Conservation (phyloP, 2,329 filamentous ascomycete species). For the Trichoderma asperellum region DNA sequence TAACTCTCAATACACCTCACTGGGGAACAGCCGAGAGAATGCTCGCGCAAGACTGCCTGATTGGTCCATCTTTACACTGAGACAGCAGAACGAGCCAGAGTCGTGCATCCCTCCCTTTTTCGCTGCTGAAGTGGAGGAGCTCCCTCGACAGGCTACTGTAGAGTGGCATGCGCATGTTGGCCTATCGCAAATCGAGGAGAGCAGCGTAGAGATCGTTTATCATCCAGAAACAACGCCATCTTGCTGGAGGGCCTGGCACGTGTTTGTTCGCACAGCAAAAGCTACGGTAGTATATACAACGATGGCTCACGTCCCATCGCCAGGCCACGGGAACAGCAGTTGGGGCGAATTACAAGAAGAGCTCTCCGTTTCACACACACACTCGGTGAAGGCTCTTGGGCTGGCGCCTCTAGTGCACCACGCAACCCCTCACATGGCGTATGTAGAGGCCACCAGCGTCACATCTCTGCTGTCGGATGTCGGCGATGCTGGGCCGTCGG, state of each 20-base stretch:
- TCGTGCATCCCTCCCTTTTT: conserved; percentile 67
- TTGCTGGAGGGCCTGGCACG: conserved; percentile 41
- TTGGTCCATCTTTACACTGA: conserved; percentile 50
- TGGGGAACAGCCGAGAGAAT: conserved; percentile 39
- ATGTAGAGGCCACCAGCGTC: conserved; percentile 37
- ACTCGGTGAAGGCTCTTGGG: conserved; percentile 35
- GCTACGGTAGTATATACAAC: conserved; percentile 40
- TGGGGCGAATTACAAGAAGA: conserved; percentile 30
- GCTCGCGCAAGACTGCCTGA: conserved; percentile 50
- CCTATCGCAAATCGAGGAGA: conserved; percentile 44
- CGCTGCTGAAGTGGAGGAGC: conserved; percentile 72
- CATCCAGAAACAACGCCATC: conserved; percentile 29
- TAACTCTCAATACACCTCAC: conserved; percentile 53
- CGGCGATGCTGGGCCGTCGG: neutral
- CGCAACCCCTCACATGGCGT: conserved; percentile 40
- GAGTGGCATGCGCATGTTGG: conserved; percentile 83
- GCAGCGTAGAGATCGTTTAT: conserved; percentile 36
- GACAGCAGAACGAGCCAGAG: conserved; percentile 43
- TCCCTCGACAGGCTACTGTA: conserved; percentile 74
- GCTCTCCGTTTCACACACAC: conserved; percentile 33
- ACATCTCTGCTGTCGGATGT: conserved; percentile 31
- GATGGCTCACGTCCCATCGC: conserved; percentile 31
- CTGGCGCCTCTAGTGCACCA: conserved; percentile 22
- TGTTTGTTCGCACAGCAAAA: conserved; percentile 33
- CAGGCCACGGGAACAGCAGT: neutral